A percentile compares a stretch with the other conserved stretches of the same genome.
Conservation (phyloP, 2,329 filamentous ascomycete genomes). For the Macrophomina phaseolina region DNA sequence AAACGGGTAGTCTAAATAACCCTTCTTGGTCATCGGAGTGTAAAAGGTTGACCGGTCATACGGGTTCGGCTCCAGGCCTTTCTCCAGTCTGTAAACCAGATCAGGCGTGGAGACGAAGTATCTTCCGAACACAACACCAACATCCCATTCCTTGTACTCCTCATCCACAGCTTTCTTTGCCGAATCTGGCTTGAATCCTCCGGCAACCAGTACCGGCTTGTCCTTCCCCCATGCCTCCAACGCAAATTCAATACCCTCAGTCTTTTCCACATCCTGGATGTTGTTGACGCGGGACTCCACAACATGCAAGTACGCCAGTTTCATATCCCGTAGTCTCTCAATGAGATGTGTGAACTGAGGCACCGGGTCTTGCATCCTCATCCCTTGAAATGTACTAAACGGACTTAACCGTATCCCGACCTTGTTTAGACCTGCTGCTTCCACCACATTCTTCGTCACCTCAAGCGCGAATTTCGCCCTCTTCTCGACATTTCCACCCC, state of each 20-base stretch:
- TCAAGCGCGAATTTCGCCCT: slow-evolving; percentile 60
- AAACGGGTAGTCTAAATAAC: slow-evolving; percentile 51
- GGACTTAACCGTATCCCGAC: slow-evolving; percentile 65
- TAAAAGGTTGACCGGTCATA: slow-evolving; percentile 57
- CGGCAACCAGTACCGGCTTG: slow-evolving; percentile 46
- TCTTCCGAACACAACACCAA: slow-evolving; percentile 56
- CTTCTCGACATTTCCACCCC: slow-evolving; percentile 57
- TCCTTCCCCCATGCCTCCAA: slow-evolving; percentile 34
- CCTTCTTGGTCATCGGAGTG: slow-evolving; percentile 37
- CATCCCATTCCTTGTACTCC: slow-evolving; percentile 50
- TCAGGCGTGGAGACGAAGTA: slow-evolving; percentile 58
- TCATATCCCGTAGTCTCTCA: slow-evolving; percentile 55
- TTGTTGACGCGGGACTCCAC: slow-evolving; percentile 45
- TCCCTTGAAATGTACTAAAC: slow-evolving; percentile 63
- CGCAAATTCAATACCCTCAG: slow-evolving; percentile 35
- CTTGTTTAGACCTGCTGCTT: slow-evolving; percentile 58
- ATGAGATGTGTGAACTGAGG: slow-evolving; percentile 68
- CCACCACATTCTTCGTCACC: slow-evolving; percentile 56
- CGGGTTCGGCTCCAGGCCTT: slow-evolving; percentile 49
- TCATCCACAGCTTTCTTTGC: slow-evolving; percentile 45
- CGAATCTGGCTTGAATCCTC: slow-evolving; percentile 48
- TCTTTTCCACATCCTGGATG: slow-evolving; percentile 40
- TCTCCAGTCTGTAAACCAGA: slow-evolving; percentile 51
- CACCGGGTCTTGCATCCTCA: slow-evolving; percentile 66
- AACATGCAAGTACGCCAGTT: slow-evolving; percentile 52